phyloP scores from a whole-genome alignment of 2,329 filamentous ascomycete species.

The Aureobasidium sp. region DNA sequence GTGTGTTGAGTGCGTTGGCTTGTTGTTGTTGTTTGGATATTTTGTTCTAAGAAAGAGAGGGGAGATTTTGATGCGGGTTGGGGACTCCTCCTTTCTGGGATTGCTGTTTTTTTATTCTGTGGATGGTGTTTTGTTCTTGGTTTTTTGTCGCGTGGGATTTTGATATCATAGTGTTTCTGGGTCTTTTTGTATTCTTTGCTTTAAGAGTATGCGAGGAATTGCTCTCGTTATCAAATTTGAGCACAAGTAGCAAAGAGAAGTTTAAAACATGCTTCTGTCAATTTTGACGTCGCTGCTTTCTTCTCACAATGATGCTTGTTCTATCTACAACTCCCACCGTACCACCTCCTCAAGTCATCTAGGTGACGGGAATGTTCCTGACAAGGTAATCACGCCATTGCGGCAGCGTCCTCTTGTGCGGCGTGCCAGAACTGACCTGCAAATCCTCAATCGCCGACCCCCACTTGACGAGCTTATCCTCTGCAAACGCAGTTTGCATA shows the following conservation, averaged over 20 bases:
- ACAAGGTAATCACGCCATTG: constrained; percentile 34
- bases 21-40: constrained; percentile 47
- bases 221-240: too few relatives aligned
- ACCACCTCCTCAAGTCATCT: not conserved
- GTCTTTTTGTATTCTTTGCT: too few relatives aligned
- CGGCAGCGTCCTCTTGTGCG: constrained; percentile 24
- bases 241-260: too few relatives aligned
- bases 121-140: too few relatives aligned
- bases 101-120: too few relatives aligned
- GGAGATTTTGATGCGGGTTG: too few relatives aligned
- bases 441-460: constrained; percentile 43
- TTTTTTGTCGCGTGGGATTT: too few relatives aligned
- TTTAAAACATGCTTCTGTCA: not conserved
- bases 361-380: constrained; percentile 32
- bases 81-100: too few relatives aligned
- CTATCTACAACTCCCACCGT: not conserved
- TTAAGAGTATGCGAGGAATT: too few relatives aligned
- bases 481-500: constrained; percentile 30
- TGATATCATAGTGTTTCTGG: too few relatives aligned
- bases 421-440: constrained; percentile 19
- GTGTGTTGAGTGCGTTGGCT: constrained; percentile 41
- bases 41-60: constrained; percentile 27
- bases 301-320: not conserved
- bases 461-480: constrained; percentile 27
- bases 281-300: too few relatives aligned